phyloP scores from a whole-genome alignment of 148 eudicot species.

The Gaultheria prostrata region DNA sequence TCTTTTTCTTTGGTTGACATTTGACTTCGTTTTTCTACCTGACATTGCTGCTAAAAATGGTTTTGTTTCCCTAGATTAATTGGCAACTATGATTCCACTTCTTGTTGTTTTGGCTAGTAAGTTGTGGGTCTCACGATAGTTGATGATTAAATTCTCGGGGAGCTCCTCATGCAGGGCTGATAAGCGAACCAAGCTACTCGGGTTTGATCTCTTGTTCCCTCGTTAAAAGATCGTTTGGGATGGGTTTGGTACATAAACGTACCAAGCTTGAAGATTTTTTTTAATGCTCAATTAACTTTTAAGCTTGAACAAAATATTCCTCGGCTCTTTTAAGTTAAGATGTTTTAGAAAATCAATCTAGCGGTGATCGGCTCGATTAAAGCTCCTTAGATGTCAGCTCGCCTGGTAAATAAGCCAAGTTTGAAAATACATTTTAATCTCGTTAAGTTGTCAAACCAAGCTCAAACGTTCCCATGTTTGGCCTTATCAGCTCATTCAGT shows the following conservation, averaged over 20 bases:
- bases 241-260: neutral
- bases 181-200: neutral
- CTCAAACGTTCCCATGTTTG: neutral
- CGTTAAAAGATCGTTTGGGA: neutral
- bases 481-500: neutral
- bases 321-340: neutral
- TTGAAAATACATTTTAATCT: neutral
- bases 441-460: neutral
- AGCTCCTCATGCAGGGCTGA: neutral
- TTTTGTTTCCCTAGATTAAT: neutral
- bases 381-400: neutral
- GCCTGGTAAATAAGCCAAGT: neutral
- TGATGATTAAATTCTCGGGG: neutral
- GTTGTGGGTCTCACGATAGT: neutral
- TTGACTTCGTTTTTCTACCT: neutral
- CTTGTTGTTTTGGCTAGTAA: neutral
- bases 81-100: neutral
- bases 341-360: neutral
- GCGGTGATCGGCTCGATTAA: neutral
- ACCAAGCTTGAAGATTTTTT: neutral
- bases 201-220: neutral
- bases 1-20: neutral
- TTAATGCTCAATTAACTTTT: neutral
- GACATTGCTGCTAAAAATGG: neutral
- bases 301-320: neutral